A percentile compares a stretch with the other conserved stretches of the same genome.
Conservation (phyloP, 257 asterid species). For the Voacanga thouarsii region DNA sequence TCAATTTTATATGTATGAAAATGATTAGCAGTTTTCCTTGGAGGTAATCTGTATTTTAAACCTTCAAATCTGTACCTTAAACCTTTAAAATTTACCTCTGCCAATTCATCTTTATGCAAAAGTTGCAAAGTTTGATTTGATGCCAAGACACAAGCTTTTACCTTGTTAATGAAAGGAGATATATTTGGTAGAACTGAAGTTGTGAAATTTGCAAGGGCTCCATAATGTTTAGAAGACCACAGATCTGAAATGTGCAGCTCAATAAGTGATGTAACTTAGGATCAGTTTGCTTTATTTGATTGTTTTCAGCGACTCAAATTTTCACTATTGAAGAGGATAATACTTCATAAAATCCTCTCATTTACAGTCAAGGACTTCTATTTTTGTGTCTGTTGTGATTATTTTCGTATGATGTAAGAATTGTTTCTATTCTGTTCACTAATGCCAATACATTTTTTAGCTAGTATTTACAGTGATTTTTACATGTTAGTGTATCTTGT, state of each 20-base stretch:
- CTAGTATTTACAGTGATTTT: not conserved
- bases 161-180: not conserved
- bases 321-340: not conserved
- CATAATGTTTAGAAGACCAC: not conserved
- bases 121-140: not conserved
- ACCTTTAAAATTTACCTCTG: not conserved
- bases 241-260: not conserved
- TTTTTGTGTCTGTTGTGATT: not conserved
- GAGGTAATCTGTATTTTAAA: not conserved
- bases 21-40: not conserved
- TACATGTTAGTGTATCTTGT: not conserved
- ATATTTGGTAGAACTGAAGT: constrained; percentile 1
- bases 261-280: not conserved
- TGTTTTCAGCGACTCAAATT: not conserved
- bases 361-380: not conserved
- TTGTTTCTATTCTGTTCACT: not conserved
- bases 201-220: not conserved
- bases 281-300: not conserved
- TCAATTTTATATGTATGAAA: not conserved
- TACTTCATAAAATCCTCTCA: not conserved
- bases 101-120: not conserved
- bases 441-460: not conserved
- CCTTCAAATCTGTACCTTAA: not conserved
- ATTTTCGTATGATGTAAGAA: not conserved
- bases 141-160: not conserved